Evolutionary conservation across 2,329 filamentous ascomycete genomes (phyloP).

Genomic region (Parasarocladium wereldwijsianum): DNA sequence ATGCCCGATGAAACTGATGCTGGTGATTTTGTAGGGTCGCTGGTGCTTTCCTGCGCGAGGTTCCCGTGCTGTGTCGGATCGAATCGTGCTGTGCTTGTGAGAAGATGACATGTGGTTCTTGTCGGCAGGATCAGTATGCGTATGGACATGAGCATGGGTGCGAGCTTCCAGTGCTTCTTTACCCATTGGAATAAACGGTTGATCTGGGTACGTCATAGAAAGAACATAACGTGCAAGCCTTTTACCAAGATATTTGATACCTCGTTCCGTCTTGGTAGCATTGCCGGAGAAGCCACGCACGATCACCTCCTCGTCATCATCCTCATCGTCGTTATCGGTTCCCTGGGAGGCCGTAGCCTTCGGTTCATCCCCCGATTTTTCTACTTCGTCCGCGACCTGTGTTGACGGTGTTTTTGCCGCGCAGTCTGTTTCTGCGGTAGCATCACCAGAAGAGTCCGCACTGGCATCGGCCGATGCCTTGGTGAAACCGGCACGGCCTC

Average conservation of each 20-base stretch:
- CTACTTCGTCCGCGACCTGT: conserved; percentile 5
- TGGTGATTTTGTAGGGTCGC: conserved; percentile 69
- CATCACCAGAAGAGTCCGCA: neutral
- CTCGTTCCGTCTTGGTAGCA: conserved; percentile 78
- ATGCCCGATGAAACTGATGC: conserved; percentile 89
- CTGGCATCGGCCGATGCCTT: conserved; percentile 1
- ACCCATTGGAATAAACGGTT: conserved; percentile 61
- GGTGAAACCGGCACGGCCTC: conserved; percentile 4
- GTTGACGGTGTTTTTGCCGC: conserved; percentile 6
- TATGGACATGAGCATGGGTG: conserved; percentile 1
- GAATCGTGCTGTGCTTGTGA: conserved; percentile 49
- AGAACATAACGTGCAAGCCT: conserved; percentile 83
- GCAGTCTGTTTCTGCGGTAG: conserved; percentile 4
- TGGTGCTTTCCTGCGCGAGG: conserved; percentile 28
- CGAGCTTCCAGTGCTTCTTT: conserved; percentile 33
- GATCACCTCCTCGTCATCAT: conserved; percentile 68
- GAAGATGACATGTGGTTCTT: conserved; percentile 31
- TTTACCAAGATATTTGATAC: conserved; percentile 95
- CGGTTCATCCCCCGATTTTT: conserved; percentile 6
- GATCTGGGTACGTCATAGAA: conserved; percentile 82
- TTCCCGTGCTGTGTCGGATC: conserved; percentile 36
- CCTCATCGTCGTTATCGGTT: conserved; percentile 12
- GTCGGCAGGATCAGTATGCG: too few species aligned
- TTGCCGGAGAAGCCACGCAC: conserved; percentile 86
- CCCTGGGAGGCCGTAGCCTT: conserved; percentile 8